Evolutionary conservation across 148 eudicot species (phyloP), one percentile per base, ranked within the genome.

Genomic region (Cornus florida): DNA sequence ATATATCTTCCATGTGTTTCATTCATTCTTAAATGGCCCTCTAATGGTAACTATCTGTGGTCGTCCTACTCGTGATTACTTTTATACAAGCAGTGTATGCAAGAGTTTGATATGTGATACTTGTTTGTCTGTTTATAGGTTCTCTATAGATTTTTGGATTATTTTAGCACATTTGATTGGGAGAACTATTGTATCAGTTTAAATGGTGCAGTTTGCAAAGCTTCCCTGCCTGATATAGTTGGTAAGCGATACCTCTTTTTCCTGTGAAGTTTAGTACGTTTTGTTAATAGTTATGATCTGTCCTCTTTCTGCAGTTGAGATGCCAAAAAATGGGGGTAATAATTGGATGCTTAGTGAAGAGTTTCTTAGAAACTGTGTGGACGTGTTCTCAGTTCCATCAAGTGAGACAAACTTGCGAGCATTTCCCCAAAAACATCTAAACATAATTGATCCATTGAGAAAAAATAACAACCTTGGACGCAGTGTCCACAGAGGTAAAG

Each of bases 391-490:
- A 78, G 81, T 82, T 78, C 85, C 87, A 53, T 83, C 83, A 17
- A 83, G 75, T 62, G 90, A 79, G 38, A 79, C 77, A 65, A 79
- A 71, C 38, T 65, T 70, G 20, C 84, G 78, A 77, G 70, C 82
- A 32, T 88, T 90, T 77, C 84, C 66, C 32, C 81, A 35, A 13
- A 90, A 88, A 83, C 79, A 83, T 76, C 81, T 90, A 8, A 88
- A 88, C 71, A 88, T 90, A 75, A 81, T 90, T 69, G 93, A 90
- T 78, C 93, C 93, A 4, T 75, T 90, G 75, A 90, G 85, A 80
- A 88, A 83, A 80, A 80, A 86, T 71, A 90, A 90, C 79, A 90
- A 90, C 81, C 91, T 90, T 69, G 93, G 93, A 24, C 91, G 93
- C 70, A 90, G 93, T 77, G 91, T 90, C 65, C 75, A 87, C 79